Evolutionary conservation across 441 rosid genomes (phyloP), one percentile per base, ranked within the genome.

Genomic region (Aleurites moluccanus): DNA sequence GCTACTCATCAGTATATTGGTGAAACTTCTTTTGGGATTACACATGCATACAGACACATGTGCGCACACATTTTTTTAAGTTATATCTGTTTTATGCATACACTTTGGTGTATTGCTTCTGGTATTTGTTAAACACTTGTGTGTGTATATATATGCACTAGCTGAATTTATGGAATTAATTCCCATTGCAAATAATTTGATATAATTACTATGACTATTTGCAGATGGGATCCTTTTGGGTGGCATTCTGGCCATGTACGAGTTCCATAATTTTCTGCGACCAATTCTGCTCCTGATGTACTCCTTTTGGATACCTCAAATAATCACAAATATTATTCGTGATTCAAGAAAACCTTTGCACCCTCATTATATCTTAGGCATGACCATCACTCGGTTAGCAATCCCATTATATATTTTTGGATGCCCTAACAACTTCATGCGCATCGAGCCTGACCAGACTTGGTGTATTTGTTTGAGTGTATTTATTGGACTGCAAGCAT

Each of bases 181-280:
- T 18, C 35, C 70, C n/a, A n/a, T 47, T 55, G 35, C 44, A 13
- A 45, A 40, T 44, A 59, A 50, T 67, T 30, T 42, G 65, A 77
- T 55, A 75, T 59, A 18, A 55, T 42, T 70, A n/a, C n/a, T n/a
- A 59, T 27, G 69, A 67, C 50, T 75, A 18, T 85, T 44, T 67
- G 86, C 91, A 96, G 99, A 96, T 89, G 99, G 99, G 67, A 87
- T 93, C 84, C 99, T 96, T 78, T 85, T 96, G 84, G 98, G 98
- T 77, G 99, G 99, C 85, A 93, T 96, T 85, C 81, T 93, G 86
- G 73, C 93, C 77, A 92, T 96, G 97, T 96, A 93, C 0, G 94
- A 93, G 88, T 91, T 93, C 85, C 99, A 90, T 76, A 86, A 88
- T 75, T 91, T 83, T 83, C 84, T 96, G 80, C 88, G 87, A 61